Percentiles rank a stretch among this genome's conserved stretches.
Evolutionary conservation across 2,329 filamentous ascomycete genomes (phyloP).

Genomic region (Pyricularia sp.): DNA sequence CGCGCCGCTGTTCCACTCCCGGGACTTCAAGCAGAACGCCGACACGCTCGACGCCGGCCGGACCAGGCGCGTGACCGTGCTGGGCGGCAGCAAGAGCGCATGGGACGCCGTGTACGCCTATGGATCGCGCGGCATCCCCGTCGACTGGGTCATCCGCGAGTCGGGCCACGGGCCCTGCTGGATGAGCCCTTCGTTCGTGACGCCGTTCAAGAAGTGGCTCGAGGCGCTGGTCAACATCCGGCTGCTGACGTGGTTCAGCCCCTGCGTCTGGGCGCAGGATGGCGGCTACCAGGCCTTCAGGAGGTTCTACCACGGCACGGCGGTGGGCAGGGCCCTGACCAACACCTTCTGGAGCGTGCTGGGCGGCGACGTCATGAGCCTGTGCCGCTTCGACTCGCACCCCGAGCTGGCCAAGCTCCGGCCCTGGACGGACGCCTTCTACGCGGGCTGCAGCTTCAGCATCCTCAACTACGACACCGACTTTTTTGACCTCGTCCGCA

Average conservation of each 20-base stretch:
- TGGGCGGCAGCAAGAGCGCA: constrained; percentile 56
- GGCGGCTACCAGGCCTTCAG: constrained; percentile 41
- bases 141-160: constrained; percentile 51
- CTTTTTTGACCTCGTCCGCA: constrained; percentile 45
- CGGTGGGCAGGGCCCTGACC: constrained; percentile 31
- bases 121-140: constrained; percentile 42
- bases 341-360: constrained; percentile 49
- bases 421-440: constrained; percentile 41
- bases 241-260: constrained; percentile 64
- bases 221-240: constrained; percentile 61
- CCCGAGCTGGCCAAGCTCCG: constrained; percentile 43
- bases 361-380: constrained; percentile 40
- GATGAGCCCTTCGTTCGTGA: constrained; percentile 52
- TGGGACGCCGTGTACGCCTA: constrained; percentile 58
- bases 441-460: constrained; percentile 43
- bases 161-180: constrained; percentile 48
- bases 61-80: constrained; percentile 33
- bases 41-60: constrained; percentile 31
- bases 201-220: constrained; percentile 56
- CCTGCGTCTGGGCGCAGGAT: constrained; percentile 60
- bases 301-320: not conserved
- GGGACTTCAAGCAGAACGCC: constrained; percentile 31
- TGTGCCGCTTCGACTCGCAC: constrained; percentile 45
- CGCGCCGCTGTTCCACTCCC: constrained; percentile 38
- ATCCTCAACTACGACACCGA: constrained; percentile 52